These are phyloP conservation scores for Discostella pseudostelligera DNA, from an alignment of 108 stramenopile species.

Conservation along the genomic window DNA sequence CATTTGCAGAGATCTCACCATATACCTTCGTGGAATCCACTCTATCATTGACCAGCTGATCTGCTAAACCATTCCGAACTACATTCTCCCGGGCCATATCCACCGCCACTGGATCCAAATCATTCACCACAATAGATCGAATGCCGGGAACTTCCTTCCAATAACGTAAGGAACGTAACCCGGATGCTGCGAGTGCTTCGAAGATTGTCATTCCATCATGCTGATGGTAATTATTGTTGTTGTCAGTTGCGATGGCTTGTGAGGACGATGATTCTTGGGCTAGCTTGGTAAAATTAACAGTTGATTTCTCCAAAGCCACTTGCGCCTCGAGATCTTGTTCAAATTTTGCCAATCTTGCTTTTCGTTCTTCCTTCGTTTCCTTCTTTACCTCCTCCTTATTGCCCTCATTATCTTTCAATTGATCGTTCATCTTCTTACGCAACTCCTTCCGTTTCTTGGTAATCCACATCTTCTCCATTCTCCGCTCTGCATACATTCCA, in stretches of 20 bases:
- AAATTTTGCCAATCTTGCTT: slow-evolving; percentile 4
- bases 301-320: slow-evolving; percentile 14
- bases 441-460: slow-evolving; percentile 58
- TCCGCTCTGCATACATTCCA: slow-evolving; percentile 78
- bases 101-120: slow-evolving; percentile 57
- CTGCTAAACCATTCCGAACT: slow-evolving; percentile 37
- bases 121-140: slow-evolving; percentile 86
- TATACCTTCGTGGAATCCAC: neutral
- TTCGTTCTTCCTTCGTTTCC: slow-evolving; percentile 32
- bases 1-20: neutral
- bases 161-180: slow-evolving; percentile 94
- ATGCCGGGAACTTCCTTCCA: slow-evolving; percentile 94
- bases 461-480: slow-evolving; percentile 59
- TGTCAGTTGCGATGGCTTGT: too few relatives aligned
- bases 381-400: slow-evolving; percentile 3
- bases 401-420: slow-evolving; percentile 27
- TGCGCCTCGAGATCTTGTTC: slow-evolving; percentile 26
- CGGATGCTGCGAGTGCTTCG: slow-evolving; percentile 97
- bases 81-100: slow-evolving; percentile 66
- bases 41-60: slow-evolving; percentile 10
- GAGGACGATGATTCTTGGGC: slow-evolving; percentile 17
- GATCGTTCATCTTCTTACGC: slow-evolving; percentile 25
- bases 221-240: too few relatives aligned
- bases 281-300: slow-evolving; percentile 26
- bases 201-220: slow-evolving; percentile 86